phyloP scores from a whole-genome alignment of 768 basidiomycete species.

The Mycena chlorophos region DNA sequence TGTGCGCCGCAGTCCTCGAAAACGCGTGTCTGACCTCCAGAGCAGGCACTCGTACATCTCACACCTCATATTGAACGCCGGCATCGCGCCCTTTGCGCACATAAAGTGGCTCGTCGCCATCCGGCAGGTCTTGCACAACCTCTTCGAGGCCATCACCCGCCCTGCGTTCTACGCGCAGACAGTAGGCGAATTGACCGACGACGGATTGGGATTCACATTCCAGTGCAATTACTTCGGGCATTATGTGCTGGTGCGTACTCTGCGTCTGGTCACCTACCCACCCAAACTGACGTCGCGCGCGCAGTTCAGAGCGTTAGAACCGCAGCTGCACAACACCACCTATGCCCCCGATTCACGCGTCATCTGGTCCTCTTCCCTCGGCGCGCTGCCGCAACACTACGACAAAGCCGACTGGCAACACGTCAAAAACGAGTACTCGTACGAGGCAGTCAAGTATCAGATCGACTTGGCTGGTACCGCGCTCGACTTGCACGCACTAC shows the following conservation, averaged over 20 bases:
- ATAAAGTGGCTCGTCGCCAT: conserved; percentile 53
- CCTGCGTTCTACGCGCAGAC: conserved; percentile 62
- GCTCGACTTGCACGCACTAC: conserved; percentile 49
- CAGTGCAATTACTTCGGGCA: conserved; percentile 85
- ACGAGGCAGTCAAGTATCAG: conserved; percentile 75
- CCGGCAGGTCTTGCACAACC: conserved; percentile 47
- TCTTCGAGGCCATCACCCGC: conserved; percentile 48
- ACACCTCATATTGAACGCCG: conserved; percentile 80
- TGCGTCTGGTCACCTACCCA: background rate
- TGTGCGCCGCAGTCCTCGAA: conserved; percentile 40
- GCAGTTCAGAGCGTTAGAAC: conserved; percentile 66
- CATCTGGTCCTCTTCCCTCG: conserved; percentile 78
- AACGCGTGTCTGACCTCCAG: conserved; percentile 1
- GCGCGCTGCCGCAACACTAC: conserved; percentile 55
- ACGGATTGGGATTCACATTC: conserved; percentile 81
- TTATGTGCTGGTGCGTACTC: conserved; percentile 66
- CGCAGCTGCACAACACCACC: conserved; percentile 48
- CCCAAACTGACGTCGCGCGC: background rate
- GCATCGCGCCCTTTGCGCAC: conserved; percentile 56
- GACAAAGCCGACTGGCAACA: conserved; percentile 74
- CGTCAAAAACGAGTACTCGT: conserved; percentile 57
- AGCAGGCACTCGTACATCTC: conserved; percentile 80
- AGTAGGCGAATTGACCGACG: conserved; percentile 57
- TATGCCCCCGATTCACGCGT: conserved; percentile 54
- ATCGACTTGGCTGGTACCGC: conserved; percentile 63